phyloP scores from a whole-genome alignment of 192 early-diverging fungal species.

The Mortierella hygrophila region DNA sequence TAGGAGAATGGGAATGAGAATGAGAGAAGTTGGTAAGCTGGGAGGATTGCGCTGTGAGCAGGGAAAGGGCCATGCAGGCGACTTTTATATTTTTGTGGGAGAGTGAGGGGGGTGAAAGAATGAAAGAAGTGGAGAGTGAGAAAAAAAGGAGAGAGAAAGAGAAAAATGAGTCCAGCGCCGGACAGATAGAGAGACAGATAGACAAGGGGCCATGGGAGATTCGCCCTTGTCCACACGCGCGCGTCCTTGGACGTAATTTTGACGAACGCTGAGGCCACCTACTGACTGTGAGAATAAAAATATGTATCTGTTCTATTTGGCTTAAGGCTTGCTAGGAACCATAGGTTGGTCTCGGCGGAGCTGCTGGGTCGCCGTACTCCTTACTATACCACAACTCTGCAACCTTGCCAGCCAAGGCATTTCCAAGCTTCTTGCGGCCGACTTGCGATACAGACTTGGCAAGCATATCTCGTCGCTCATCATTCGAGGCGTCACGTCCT shows the following conservation, averaged over 20 bases:
- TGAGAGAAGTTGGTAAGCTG: background rate
- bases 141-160: conserved; percentile 9
- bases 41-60: background rate
- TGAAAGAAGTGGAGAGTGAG: background rate
- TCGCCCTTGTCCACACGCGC: background rate
- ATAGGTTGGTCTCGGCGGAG: background rate
- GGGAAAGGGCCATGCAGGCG: background rate
- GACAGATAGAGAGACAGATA: background rate
- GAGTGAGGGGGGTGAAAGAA: background rate
- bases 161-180: background rate
- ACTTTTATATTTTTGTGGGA: background rate
- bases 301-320: background rate
- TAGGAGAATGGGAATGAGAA: background rate
- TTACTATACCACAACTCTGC: conserved; percentile 70
- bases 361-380: conserved; percentile 29
- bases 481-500: background rate
- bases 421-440: conserved; percentile 64
- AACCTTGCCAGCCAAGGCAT: conserved; percentile 64
- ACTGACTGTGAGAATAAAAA: background rate
- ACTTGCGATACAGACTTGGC: conserved; percentile 48
- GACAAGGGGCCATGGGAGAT: background rate
- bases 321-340: background rate
- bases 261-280: conserved; percentile 2
- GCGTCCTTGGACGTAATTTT: background rate
- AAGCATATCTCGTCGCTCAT: conserved; percentile 63